These are phyloP conservation scores for Hymenoscyphus occultus DNA, from an alignment of 2,329 filamentous ascomycete species.

Conservation along the genomic window DNA sequence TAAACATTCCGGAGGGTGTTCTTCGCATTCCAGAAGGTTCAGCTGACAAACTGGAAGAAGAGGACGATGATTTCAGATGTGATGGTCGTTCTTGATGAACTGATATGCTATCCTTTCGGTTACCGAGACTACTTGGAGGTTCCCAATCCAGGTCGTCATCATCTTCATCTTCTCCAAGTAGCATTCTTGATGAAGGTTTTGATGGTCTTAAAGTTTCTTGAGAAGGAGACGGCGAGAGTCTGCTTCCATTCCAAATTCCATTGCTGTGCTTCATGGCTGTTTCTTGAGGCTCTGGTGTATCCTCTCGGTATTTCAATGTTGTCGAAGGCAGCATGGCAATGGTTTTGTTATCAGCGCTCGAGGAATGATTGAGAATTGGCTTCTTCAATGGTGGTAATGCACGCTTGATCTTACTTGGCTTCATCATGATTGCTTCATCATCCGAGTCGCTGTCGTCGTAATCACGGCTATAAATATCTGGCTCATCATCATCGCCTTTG, in stretches of 20 bases:
- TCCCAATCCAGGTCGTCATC: conserved; percentile 53
- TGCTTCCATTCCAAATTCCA: conserved; percentile 43
- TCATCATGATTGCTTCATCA: conserved; percentile 64
- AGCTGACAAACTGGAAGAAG: conserved; percentile 43
- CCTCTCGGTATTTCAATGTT: conserved; percentile 56
- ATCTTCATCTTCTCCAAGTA: conserved; percentile 53
- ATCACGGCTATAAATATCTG: conserved; percentile 36
- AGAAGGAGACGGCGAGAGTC: conserved; percentile 63
- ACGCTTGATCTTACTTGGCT: conserved; percentile 59
- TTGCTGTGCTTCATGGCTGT: conserved; percentile 60
- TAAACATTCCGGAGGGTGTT: conserved; percentile 85
- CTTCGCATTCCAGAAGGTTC: conserved; percentile 64
- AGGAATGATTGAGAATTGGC: conserved; percentile 44
- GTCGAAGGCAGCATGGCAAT: conserved; percentile 67
- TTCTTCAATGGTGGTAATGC: conserved; percentile 41
- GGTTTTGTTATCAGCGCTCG: conserved; percentile 58
- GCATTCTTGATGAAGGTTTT: conserved; percentile 56
- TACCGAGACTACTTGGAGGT: conserved; percentile 30
- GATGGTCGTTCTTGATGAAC: conserved; percentile 32
- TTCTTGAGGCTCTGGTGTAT: conserved; percentile 61
- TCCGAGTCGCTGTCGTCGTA: conserved; percentile 58
- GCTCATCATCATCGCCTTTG: conserved; percentile 75
- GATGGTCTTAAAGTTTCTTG: conserved; percentile 76
- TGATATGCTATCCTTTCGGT: conserved; percentile 33
- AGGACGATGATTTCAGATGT: conserved; percentile 34